These are phyloP conservation scores for Halenospora varia DNA, from an alignment of 495 filamentous ascomycete genomes.

Conservation along the genomic window DNA sequence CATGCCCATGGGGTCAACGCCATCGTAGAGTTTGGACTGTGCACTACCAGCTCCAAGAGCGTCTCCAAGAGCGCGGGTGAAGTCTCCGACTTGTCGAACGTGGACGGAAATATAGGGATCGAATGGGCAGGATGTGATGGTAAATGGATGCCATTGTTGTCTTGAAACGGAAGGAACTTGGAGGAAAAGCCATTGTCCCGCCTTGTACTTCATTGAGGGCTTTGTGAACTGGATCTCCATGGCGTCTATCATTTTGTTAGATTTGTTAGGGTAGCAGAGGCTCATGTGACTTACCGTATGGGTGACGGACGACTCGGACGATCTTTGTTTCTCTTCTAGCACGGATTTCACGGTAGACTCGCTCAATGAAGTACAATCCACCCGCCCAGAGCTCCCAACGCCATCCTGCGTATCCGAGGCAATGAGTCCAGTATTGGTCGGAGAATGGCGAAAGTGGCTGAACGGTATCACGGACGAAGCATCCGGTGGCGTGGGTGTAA, in stretches of 20 bases:
- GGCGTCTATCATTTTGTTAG: slow-evolving; percentile 61
- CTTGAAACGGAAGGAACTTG: slow-evolving; percentile 84
- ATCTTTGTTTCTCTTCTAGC: slow-evolving; percentile 80
- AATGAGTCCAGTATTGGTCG: slow-evolving; percentile 80
- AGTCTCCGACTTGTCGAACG: slow-evolving; percentile 94
- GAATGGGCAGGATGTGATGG: slow-evolving; percentile 96
- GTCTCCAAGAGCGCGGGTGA: slow-evolving; percentile 82
- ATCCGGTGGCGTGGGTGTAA: slow-evolving; percentile 94
- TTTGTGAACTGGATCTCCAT: slow-evolving; percentile 98
- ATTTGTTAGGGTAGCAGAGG: slow-evolving; percentile 2
- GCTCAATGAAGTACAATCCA: slow-evolving; percentile 78
- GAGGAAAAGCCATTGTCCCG: slow-evolving; percentile 96
- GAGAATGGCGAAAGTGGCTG: slow-evolving; percentile 79
- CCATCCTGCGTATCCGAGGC: slow-evolving; percentile 95
- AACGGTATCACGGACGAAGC: slow-evolving; percentile 82
- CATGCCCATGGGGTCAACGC: slow-evolving; percentile 90
- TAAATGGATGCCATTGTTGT: slow-evolving; percentile 98
- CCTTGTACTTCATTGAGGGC: slow-evolving; percentile 95
- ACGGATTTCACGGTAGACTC: slow-evolving; percentile 89
- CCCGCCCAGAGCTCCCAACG: slow-evolving; percentile 93
- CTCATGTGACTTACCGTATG: slow-evolving; percentile 69
- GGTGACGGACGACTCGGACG: slow-evolving; percentile 89
- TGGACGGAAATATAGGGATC: slow-evolving; percentile 93
- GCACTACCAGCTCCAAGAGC: slow-evolving; percentile 86
- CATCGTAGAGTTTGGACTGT: slow-evolving; percentile 80